Percentiles rank a stretch among this genome's conserved stretches.
Conservation (phyloP, 2,329 filamentous ascomycete genomes). For the Trichoderma gracile region DNA sequence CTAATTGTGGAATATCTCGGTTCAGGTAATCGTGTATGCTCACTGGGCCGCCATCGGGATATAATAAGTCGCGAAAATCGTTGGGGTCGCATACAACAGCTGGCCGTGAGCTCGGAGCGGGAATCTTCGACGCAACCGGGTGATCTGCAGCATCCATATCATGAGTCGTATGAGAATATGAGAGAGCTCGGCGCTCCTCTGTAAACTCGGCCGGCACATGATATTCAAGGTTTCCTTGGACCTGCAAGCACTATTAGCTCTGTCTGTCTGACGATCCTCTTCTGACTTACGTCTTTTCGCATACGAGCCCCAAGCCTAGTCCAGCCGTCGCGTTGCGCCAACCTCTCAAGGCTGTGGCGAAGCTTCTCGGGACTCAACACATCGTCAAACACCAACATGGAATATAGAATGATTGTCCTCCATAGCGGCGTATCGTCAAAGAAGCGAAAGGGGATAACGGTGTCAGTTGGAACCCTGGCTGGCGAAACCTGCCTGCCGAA, state of each 20-base stretch:
- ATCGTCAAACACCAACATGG: conserved; percentile 21
- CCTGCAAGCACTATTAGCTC: not conserved
- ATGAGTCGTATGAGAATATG: not conserved
- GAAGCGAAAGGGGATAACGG: not conserved
- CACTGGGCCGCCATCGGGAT: not conserved
- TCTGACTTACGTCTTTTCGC: not conserved
- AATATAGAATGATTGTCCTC: not conserved
- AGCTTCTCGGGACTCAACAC: not conserved
- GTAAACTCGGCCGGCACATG: conserved; percentile 4
- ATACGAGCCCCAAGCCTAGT: not conserved
- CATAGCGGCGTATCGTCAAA: not conserved
- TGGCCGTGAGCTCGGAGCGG: not conserved
- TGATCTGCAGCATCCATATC: not conserved
- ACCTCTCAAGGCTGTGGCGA: not conserved
- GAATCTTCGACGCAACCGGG: not conserved
- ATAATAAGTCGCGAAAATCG: not conserved
- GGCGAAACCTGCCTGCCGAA: not conserved
- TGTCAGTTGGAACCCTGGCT: not conserved
- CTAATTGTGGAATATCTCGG: not conserved
- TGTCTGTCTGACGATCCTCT: too few species aligned
- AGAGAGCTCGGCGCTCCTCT: not conserved
- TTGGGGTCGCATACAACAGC: conserved; percentile 7
- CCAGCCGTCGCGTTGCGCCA: not conserved
- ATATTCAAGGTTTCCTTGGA: not conserved
- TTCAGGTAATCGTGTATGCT: not conserved